Evolutionary conservation across 2,329 filamentous ascomycete genomes (phyloP).

Genomic region (Trichoderma sp.): DNA sequence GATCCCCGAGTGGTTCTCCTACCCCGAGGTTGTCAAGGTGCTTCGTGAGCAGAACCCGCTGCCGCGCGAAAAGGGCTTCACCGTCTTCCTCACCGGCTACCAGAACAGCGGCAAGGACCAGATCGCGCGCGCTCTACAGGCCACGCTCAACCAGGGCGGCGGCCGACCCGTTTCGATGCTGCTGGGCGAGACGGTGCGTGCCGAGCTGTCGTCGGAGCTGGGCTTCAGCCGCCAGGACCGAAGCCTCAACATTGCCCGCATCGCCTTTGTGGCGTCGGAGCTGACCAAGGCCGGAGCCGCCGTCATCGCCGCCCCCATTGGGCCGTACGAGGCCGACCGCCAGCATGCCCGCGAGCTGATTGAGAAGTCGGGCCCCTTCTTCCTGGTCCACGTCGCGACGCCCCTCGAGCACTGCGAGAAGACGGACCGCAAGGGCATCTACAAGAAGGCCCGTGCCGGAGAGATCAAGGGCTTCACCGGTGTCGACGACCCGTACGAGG

Average conservation of each 20-base stretch:
- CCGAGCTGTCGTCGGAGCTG: constrained; percentile 90
- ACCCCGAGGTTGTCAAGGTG: constrained; percentile 96
- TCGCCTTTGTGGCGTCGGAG: constrained; percentile 94
- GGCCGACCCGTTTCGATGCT: constrained; percentile 92
- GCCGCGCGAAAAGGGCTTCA: constrained; percentile 91
- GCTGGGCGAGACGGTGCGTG: constrained; percentile 91
- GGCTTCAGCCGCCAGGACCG: constrained; percentile 94
- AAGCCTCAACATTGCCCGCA: constrained; percentile 91
- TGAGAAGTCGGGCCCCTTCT: constrained; percentile 88
- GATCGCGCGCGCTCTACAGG: constrained; percentile 91
- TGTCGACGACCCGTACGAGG: constrained; percentile 96
- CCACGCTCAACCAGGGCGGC: constrained; percentile 96
- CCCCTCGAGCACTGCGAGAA: constrained; percentile 90
- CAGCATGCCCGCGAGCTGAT: constrained; percentile 79
- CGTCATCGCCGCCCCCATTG: constrained; percentile 95
- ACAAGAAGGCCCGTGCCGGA: constrained; percentile 77
- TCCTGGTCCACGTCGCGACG: constrained; percentile 92
- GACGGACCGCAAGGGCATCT: constrained; percentile 92
- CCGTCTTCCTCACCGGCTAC: constrained; percentile 96
- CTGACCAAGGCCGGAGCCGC: constrained; percentile 90
- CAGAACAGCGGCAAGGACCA: constrained; percentile 97
- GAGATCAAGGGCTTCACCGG: constrained; percentile 99
- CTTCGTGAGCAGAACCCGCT: constrained; percentile 95
- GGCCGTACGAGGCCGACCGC: constrained; percentile 81
- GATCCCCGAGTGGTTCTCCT: constrained; percentile 99